Evolutionary conservation across 495 filamentous ascomycete genomes (phyloP), one percentile per base, ranked within the genome.

Genomic region (Stereocaulon alpinum): DNA sequence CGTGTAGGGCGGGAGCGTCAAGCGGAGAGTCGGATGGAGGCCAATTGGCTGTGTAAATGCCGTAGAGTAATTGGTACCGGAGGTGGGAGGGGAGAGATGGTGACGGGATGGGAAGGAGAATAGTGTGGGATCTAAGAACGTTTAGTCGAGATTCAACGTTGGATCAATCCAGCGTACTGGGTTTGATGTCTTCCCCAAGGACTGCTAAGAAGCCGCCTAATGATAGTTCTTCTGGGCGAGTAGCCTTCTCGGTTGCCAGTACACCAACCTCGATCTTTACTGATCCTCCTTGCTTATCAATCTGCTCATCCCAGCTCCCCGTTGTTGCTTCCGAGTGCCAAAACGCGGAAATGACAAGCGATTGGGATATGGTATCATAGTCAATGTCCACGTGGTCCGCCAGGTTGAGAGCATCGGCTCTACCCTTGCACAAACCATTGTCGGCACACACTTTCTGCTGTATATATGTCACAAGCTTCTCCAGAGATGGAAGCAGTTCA

Each of bases 21-120:
- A 73, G 59, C 83, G 77, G 60, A 98, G 77, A 12, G 81, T 89
- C 9, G 93, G 93, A 71, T 98, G 93, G 12, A 97, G 78, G n/a
- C 93, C 91, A 1, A 83, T 86, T 4, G 91, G 93, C 3, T 70
- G 59, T 22, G 78, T 66, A 66, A 95, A 89, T 3, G 72, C 72
- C 29, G 76, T 67, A 9, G 58, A 65, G 59, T 79, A 86, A 27
- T 54, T 73, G 17, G 72, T 64, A 48, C 77, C 71, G 2, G 71
- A 72, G 65, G 79, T 78, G 20, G 70, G 64, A 34, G 55, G 68
- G 41, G 68, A 74, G 56, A 76, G 69, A 61, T 93, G 86, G 68
- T 98, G 93, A 0, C 91, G 84, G 9, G 90, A 85, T 22, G 90
- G 84, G 66, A 96, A 96, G n/a, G 88, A 82, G 76, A 98, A 96